Base-by-base conservation (phyloP, 208 protist genomes). In the Acanthamoeba lugdunensis region DNA sequence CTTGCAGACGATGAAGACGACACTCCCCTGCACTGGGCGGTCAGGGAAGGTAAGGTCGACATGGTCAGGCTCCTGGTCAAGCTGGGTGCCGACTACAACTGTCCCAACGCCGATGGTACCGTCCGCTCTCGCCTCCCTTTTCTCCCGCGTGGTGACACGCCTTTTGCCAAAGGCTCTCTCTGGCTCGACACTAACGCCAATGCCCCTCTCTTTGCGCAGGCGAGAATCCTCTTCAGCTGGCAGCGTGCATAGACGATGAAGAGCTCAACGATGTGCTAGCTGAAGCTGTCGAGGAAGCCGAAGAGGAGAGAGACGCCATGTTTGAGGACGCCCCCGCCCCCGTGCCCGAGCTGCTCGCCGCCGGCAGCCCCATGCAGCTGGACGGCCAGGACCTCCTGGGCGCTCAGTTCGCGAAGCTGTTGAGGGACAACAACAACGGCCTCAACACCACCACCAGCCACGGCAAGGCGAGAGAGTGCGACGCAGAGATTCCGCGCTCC, bases 1-100 rank as follows among this genome's bases (percentile, higher is more conserved):
- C 0, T 7, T 48, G 11, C 61, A 67, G 69, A 85, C 52, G 48
- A 85, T 33, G 77, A 85, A 85, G 77, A 61, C 21, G 77, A 85
- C 77, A 85, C 77, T n/a, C 48, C 77, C 48, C n/a, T 85, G 41
- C 77, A 85, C 48, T 85, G 77, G 77, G 77, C 77, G n/a, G 45
- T 85, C 21, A 52, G 77, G 41, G 77, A 85, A 61, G 77, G 52
- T 21, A 52, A 85, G 48, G 25, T 33, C 21, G 77, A 85, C 52
- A 41, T 52, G 48, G 77, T 85, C 52, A 23, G 48, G 25, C 77
- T 85, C 45, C 52, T 85, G 37, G 45, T 85, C n/a, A 61, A 52
- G 48, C 5, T 54, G 41, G 77, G 77, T 37, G 77, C 77, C n/a
- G 41, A 52, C 77, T 61, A 63, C 52, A 14, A 28, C 48, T 85